A percentile compares a stretch with the other conserved stretches of the same genome.
phyloP scores from a whole-genome alignment of 352 stramenopile genomes.

The Blastocystis sp. region DNA sequence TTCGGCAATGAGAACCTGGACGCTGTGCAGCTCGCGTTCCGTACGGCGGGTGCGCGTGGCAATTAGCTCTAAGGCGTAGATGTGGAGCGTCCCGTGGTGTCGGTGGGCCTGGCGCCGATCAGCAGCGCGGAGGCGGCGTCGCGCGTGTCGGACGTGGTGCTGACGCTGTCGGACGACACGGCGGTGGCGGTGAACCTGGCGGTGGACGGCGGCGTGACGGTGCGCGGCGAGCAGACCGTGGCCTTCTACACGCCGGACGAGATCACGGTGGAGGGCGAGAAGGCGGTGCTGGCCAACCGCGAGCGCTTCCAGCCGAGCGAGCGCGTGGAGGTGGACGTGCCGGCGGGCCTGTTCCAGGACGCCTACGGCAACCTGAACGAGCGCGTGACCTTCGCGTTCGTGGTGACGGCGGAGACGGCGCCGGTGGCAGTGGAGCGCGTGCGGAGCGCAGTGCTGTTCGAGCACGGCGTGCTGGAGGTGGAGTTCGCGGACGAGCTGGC shows the following conservation, averaged over 20 bases:
- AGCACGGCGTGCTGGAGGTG: background rate
- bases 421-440: background rate
- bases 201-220: conserved; percentile 2
- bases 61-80: too few relatives aligned
- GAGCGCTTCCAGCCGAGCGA: conserved; percentile 12
- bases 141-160: conserved; percentile 36
- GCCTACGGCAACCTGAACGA: conserved; percentile 16
- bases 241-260: background rate
- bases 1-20: background rate
- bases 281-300: conserved; percentile 17
- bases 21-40: conserved; percentile 5
- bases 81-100: background rate
- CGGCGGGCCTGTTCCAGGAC: conserved; percentile 26
- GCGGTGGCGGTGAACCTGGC: background rate
- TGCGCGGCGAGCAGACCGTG: background rate
- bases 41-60: background rate
- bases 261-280: conserved; percentile 9
- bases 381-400: background rate
- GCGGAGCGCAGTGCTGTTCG: background rate
- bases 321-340: conserved; percentile 26
- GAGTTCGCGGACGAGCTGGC: conserved; percentile 24
- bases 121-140: background rate
- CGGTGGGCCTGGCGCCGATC: background rate
- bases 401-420: conserved; percentile 14
- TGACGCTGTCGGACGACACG: background rate